A percentile compares a stretch with the other conserved stretches of the same genome.
Conservation (phyloP, 352 stramenopile species). For the Pythium grandisporangium region DNA sequence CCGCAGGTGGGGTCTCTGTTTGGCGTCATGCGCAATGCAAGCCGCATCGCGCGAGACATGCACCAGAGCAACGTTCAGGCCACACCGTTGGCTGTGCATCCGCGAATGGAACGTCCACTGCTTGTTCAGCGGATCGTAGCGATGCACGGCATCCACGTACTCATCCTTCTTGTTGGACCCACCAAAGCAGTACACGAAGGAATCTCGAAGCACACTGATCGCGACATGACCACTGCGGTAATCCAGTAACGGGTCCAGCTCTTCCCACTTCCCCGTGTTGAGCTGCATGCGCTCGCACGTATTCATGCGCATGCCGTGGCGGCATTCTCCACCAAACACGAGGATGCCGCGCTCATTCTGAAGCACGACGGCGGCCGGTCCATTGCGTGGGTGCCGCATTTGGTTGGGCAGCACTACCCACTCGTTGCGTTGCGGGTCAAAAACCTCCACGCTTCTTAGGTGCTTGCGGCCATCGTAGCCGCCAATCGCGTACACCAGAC, state of each 20-base stretch:
- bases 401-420: slow-evolving; percentile 25
- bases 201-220: slow-evolving; percentile 44
- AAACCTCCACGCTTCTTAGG: slow-evolving; percentile 57
- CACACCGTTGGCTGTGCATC: slow-evolving; percentile 53
- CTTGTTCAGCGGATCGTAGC: slow-evolving; percentile 54
- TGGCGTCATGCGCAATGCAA: too few relatives aligned
- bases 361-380: slow-evolving; percentile 38
- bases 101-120: slow-evolving; percentile 48
- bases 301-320: slow-evolving; percentile 52
- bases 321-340: slow-evolving; percentile 60
- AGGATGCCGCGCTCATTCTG: slow-evolving; percentile 37
- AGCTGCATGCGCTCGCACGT: slow-evolving; percentile 48
- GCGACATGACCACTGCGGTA: slow-evolving; percentile 57
- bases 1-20: too few relatives aligned
- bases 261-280: slow-evolving; percentile 25
- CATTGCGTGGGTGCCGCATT: slow-evolving; percentile 60
- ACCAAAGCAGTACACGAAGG: slow-evolving; percentile 59
- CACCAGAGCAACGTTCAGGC: slow-evolving; percentile 49
- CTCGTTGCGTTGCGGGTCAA: slow-evolving; percentile 30
- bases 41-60: slow-evolving; percentile 20
- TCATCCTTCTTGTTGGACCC: slow-evolving; percentile 77
- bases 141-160: slow-evolving; percentile 56
- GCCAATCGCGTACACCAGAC: slow-evolving; percentile 48
- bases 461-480: slow-evolving; percentile 61
- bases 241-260: slow-evolving; percentile 46